These are phyloP conservation scores for Hypoxylon sp. DNA, from an alignment of 2,329 filamentous ascomycete genomes.

Conservation along the genomic window DNA sequence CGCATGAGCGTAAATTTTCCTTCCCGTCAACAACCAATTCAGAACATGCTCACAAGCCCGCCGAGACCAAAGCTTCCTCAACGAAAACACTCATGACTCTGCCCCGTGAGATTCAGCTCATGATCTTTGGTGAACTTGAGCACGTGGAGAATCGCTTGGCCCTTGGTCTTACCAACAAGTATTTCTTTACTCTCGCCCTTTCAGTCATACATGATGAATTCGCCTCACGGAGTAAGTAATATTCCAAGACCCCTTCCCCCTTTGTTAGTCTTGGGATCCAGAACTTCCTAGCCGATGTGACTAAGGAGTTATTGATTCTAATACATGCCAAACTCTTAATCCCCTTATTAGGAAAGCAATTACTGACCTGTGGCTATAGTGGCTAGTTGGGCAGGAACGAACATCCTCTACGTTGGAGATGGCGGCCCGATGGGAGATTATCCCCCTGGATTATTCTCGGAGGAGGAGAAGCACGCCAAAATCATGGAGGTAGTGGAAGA, in stretches of 20 bases:
- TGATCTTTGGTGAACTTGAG: conserved; percentile 32
- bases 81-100: conserved; percentile 6
- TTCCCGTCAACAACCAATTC: not conserved
- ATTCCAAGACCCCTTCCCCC: not conserved
- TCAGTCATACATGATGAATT: conserved; percentile 36
- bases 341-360: too few species aligned
- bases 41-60: not conserved
- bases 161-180: conserved; percentile 27
- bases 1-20: not conserved
- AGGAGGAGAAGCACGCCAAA: not conserved
- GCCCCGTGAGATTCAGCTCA: conserved; percentile 30
- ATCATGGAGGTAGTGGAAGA: too few species aligned
- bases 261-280: not conserved
- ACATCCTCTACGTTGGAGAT: conserved; percentile 51
- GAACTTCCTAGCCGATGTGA: too few species aligned
- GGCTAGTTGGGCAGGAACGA: conserved; percentile 51
- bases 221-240: conserved; percentile 24
- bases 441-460: conserved; percentile 42
- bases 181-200: conserved; percentile 30
- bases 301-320: too few species aligned
- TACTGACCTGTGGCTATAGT: conserved; percentile 12
- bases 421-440: conserved; percentile 35
- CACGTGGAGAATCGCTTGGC: conserved; percentile 16
- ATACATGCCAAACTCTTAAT: too few species aligned
- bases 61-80: not conserved